Conservation (phyloP, 2,329 filamentous ascomycete genomes). For the Aspergillaceae sp. region DNA sequence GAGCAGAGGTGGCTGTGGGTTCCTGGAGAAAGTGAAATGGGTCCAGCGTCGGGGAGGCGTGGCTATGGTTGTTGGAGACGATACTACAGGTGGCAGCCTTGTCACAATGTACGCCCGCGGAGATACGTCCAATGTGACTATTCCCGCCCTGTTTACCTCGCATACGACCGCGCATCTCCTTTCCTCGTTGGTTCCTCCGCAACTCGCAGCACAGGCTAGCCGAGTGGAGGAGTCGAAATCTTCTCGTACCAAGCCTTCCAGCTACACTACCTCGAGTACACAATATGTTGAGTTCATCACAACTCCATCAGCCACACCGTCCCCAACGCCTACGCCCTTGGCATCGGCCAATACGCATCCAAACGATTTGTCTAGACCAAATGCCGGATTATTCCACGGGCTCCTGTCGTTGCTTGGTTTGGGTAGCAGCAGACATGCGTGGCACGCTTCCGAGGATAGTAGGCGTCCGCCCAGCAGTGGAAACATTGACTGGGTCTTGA, state of each 20-base stretch:
- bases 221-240: conserved; percentile 52
- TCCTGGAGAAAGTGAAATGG: conserved; percentile 96
- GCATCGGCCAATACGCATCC: conserved; percentile 9
- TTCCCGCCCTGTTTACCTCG: conserved; percentile 90
- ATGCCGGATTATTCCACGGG: conserved; percentile 34
- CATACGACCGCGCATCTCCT: conserved; percentile 89
- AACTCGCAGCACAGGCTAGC: conserved; percentile 53
- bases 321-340: conserved; percentile 22
- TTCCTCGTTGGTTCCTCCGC: conserved; percentile 72
- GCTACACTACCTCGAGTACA: conserved; percentile 11
- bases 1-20: conserved; percentile 88
- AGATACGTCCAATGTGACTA: conserved; percentile 88
- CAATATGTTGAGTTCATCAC: conserved; percentile 18
- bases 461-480: conserved; percentile 64
- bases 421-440: conserved; percentile 17
- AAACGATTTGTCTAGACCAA: conserved; percentile 10
- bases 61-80: conserved; percentile 88
- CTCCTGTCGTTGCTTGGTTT: conserved; percentile 39
- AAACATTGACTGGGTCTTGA: conserved; percentile 62
- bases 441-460: conserved; percentile 39
- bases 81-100: conserved; percentile 76
- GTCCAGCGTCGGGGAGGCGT: conserved; percentile 81
- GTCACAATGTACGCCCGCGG: conserved; percentile 98
- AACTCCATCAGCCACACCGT: conserved; percentile 21
- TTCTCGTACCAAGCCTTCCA: conserved; percentile 32